Conservation (phyloP, 1,284 basidiomycete species). For the Salmacisia buchloeana region DNA sequence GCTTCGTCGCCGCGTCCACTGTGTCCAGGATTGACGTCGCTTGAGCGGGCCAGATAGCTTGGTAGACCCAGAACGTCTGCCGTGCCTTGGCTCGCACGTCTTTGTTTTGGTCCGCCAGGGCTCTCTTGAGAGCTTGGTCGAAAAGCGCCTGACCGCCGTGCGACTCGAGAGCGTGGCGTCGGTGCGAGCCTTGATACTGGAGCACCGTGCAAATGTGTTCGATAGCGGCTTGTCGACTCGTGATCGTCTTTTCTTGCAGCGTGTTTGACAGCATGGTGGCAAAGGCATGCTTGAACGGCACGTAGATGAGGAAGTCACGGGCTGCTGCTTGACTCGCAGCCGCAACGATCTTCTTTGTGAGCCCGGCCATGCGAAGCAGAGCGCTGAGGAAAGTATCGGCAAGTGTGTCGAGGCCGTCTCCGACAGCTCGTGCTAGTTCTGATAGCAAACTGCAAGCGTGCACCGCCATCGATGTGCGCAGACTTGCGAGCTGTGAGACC, state of each 20-base stretch:
- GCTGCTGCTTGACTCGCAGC: conserved; percentile 75
- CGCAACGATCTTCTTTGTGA: conserved; percentile 91
- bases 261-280: conserved; percentile 68
- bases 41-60: conserved; percentile 68
- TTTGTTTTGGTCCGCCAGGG: conserved; percentile 72
- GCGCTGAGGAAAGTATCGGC: conserved; percentile 61
- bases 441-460: conserved; percentile 73
- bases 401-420: conserved; percentile 60
- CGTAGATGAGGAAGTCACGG: conserved; percentile 64
- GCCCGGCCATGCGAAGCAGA: conserved; percentile 77
- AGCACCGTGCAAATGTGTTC: conserved; percentile 49
- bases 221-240: conserved; percentile 65
- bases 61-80: conserved; percentile 72
- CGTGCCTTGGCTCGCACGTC: conserved; percentile 71
- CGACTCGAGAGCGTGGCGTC: conserved; percentile 44
- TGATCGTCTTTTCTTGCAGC: conserved; percentile 77
- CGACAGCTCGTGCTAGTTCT: conserved; percentile 61
- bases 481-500: conserved; percentile 68
- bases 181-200: conserved; percentile 38
- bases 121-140: conserved; percentile 58
- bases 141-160: conserved; percentile 52
- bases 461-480: conserved; percentile 83
- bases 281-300: conserved; percentile 65
- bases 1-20: conserved; percentile 67
- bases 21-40: conserved; percentile 63